Conservation (phyloP, 495 filamentous ascomycete species). For the Chaetomidium leptoderma region DNA sequence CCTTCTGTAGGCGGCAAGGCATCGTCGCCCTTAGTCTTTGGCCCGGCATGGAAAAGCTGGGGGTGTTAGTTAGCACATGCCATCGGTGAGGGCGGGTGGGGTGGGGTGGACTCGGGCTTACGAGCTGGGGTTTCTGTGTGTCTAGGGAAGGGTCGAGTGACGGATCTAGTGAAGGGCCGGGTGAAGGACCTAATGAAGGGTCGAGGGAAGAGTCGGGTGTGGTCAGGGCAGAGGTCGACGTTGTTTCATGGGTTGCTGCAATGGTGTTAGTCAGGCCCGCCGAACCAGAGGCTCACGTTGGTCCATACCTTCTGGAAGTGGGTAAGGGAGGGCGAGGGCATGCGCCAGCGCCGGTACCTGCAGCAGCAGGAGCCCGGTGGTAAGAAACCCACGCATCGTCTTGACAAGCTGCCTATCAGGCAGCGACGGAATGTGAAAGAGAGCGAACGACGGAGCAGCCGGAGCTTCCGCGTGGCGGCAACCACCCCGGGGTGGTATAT, state of each 20-base stretch:
- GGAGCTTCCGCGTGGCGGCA: background rate
- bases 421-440: background rate
- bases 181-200: too few relatives aligned
- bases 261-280: background rate
- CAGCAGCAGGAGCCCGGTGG: slow-evolving; percentile 1
- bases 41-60: background rate
- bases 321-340: background rate
- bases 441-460: background rate
- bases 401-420: background rate
- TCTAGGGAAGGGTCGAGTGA: too few relatives aligned
- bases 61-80: background rate
- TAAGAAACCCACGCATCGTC: background rate
- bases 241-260: background rate
- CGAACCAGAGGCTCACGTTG: background rate
- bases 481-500: background rate
- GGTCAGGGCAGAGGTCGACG: background rate
- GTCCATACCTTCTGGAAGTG: background rate
- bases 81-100: background rate
- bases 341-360: background rate
- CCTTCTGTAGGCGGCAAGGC: background rate
- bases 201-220: background rate
- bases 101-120: too few relatives aligned
- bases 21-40: background rate
- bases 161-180: too few relatives aligned
- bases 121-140: background rate